These are phyloP conservation scores for Periconia sp. DNA, from an alignment of 2,329 filamentous ascomycete genomes.

Conservation along the genomic window DNA sequence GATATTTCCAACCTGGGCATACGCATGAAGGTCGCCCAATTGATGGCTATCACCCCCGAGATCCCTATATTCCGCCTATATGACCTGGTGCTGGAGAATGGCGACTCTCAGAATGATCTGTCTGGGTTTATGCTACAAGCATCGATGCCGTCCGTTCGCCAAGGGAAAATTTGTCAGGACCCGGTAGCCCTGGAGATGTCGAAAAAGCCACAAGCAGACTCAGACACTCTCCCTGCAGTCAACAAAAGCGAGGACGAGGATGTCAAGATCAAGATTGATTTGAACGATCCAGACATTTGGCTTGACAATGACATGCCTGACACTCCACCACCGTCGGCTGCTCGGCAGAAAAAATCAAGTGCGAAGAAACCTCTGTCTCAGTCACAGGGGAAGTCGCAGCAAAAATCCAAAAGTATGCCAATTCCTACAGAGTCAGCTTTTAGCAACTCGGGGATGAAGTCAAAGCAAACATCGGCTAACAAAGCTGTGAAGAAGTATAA, in stretches of 20 bases:
- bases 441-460: background rate
- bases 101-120: conserved; percentile 7
- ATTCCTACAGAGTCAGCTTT: background rate
- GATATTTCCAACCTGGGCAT: conserved; percentile 20
- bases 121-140: conserved; percentile 6
- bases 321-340: background rate
- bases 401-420: background rate
- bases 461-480: background rate
- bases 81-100: conserved; percentile 21
- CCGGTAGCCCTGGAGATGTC: no score
- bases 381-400: background rate
- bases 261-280: background rate
- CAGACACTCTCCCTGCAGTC: background rate
- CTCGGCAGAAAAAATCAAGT: background rate
- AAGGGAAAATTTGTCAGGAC: no score
- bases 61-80: conserved; percentile 22
- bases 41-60: conserved; percentile 24
- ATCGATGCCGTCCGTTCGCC: background rate
- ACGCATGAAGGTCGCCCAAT: conserved; percentile 20
- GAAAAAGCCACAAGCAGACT: no score
- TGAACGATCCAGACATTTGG: conserved; percentile 1
- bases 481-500: background rate
- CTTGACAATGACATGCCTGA: background rate
- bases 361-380: background rate
- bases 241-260: background rate